Evolutionary conservation across 2,329 filamentous ascomycete species (phyloP), one percentile per base, ranked within the genome.

Genomic region (Pseudogymnoascus sp.): DNA sequence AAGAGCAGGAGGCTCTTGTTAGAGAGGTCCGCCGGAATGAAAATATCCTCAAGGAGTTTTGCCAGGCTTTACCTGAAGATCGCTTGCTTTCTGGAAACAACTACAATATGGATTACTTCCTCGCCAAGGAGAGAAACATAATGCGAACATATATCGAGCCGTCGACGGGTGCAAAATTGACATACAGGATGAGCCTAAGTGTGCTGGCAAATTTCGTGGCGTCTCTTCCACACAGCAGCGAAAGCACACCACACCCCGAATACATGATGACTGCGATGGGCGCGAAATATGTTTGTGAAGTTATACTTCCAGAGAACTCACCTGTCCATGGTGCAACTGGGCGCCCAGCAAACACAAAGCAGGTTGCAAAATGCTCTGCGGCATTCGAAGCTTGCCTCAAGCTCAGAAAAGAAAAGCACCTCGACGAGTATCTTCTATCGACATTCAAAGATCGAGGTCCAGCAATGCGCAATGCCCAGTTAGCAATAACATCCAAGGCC

Each of bases 301-400:
- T 96, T 1, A 80, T 91, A 10, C 77, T 99, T 23, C 93, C 94
- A 0, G 83, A 86, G 11, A 81, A 80, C 21, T 89, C 91, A 0
- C 91, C 91, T 0, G 77, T 97, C 37, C 82, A 81, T 62, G 85
- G 83, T 31, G 80, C 83, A 4, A 78, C 80, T 11, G 93, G 94
- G 4, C 78, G 76, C 6, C 76, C 84, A 0, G 84, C 87, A 62
- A 72, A 78, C 6, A 90, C 81, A 63, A 97, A 96, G 73, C 80
- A 86, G 31, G 76, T 88, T 16, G 93, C 94, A 4, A 95, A 94
- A 73, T 91, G 90, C 66, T 91, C 92, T 0, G 93, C 92, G 2
- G 93, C 94, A 0, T 97, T 93, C 72, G 84, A 92, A 69, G 84
- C 89, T 60, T 97, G 92, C 70, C 72, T 91, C 1, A 72, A 85